A percentile compares a stretch with the other conserved stretches of the same genome.
Evolutionary conservation across 345 rosid genomes (phyloP).

Genomic region (Citrus australasica): DNA sequence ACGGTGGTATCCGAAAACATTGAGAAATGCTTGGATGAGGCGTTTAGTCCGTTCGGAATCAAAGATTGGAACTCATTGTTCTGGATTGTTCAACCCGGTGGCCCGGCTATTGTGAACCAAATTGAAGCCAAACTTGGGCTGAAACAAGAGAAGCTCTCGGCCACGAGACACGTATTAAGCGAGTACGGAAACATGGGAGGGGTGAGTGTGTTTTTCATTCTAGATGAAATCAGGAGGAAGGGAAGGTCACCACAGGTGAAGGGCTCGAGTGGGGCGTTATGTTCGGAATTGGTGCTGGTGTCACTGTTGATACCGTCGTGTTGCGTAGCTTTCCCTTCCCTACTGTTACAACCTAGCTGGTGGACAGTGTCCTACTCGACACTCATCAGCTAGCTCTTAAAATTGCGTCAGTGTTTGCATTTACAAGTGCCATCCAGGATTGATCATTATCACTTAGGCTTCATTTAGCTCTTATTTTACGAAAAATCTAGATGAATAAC

Average conservation of each 20-base stretch:
- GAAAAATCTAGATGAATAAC: too few species aligned
- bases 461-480: too few species aligned
- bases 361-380: too few species aligned
- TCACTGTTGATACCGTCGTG: conserved; percentile 44
- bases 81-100: conserved; percentile 46
- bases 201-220: conserved; percentile 34
- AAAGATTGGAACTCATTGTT: conserved; percentile 50
- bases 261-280: conserved; percentile 51
- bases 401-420: too few species aligned
- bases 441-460: too few species aligned
- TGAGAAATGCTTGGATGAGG: conserved; percentile 31
- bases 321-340: conserved; percentile 22
- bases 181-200: conserved; percentile 46
- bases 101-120: conserved; percentile 37
- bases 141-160: conserved; percentile 27
- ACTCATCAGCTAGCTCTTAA: too few species aligned
- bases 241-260: conserved; percentile 35
- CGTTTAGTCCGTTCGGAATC: conserved; percentile 38
- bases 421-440: too few species aligned
- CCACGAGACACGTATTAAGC: conserved; percentile 24
- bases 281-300: conserved; percentile 46
- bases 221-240: conserved; percentile 45
- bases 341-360: too few species aligned
- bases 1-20: conserved; percentile 30
- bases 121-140: conserved; percentile 31